Evolutionary conservation across 1,284 basidiomycete genomes (phyloP), one percentile per base, ranked within the genome.

Genomic region (Taiwanofungus camphoratus): DNA sequence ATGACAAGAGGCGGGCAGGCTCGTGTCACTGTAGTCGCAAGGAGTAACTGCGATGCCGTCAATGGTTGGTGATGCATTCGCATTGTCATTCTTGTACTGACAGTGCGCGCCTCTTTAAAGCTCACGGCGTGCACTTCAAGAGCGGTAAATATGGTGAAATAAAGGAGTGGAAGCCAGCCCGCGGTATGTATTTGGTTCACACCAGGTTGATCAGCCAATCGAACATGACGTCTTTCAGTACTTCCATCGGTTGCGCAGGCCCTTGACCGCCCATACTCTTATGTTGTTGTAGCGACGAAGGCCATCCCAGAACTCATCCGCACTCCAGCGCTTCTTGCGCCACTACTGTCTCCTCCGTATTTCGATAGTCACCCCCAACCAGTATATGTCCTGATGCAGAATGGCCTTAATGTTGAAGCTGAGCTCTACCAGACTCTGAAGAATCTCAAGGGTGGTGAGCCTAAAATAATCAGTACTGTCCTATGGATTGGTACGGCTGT

Each of bases 381-480:
- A 0, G 74, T 73, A 1, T 85, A 83, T 52, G 76, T 84, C 2
- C 58, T 89, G 11, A 61, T 91, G 31, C 84, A 89, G 64, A 91
- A 91, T 58, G 87, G 87, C 2, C 65, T 91, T 4, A 79, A 77
- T 23, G 77, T 87, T 19, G 87, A 91, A 56, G 65, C 64, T 22
- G 83, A 87, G 45, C 64, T 87, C 21, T 81, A 83, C 53, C 53
- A 71, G 3, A 68, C 73, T 0, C 57, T 82, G 8, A 70, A 73
- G 43, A 52, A 59, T 5, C 57, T 75, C 6, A 45, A 45, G n/a
- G 55, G 55, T 1, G 64, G 67, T 12, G 61, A 67, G 45, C 77
- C 77, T 1, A 69, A 58, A 22, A 76, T 82, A 24, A 65, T 82
- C 36, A 72, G 72, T 44, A 68, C 71, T 3, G 72, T 78, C 3